Conservation (phyloP, 257 asterid genomes). For the Jacaranda copaia region DNA sequence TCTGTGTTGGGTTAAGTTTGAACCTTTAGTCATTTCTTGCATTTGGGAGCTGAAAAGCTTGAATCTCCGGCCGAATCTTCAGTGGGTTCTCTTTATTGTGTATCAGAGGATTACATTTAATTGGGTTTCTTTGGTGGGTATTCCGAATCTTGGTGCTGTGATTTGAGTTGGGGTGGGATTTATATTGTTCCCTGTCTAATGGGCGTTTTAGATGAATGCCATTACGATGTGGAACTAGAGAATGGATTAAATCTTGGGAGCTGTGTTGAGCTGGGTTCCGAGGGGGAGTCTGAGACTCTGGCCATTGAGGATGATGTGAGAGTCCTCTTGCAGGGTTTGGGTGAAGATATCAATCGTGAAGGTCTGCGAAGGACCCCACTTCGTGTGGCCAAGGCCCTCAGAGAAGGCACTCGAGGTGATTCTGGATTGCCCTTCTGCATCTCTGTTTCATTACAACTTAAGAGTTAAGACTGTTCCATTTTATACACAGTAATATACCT, state of each 20-base stretch:
- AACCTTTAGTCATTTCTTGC: constrained; percentile 41
- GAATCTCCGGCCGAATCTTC: constrained; percentile 46
- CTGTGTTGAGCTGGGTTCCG: constrained; percentile 59
- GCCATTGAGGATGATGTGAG: constrained; percentile 87
- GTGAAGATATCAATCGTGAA: constrained; percentile 91
- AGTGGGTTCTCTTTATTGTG: constrained; percentile 16
- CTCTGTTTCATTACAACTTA: constrained; percentile 9
- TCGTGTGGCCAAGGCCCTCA: constrained; percentile 91
- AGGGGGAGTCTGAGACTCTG: constrained; percentile 54
- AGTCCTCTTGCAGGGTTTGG: constrained; percentile 85
- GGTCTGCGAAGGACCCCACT: constrained; percentile 83
- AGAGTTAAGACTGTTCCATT: not conserved
- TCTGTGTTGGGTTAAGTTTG: constrained; percentile 48
- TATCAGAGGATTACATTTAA: constrained; percentile 20
- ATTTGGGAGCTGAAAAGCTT: constrained; percentile 49
- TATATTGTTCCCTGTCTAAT: constrained; percentile 47
- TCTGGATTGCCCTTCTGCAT: constrained; percentile 30
- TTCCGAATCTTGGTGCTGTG: constrained; percentile 26
- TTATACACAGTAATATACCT: not conserved
- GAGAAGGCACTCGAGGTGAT: constrained; percentile 89
- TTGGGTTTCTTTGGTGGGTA: not conserved
- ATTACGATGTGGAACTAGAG: constrained; percentile 57
- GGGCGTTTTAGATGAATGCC: constrained; percentile 93
- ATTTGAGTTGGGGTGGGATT: constrained; percentile 36
- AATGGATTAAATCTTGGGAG: constrained; percentile 64